Percentiles rank a stretch among this genome's conserved stretches.
phyloP scores from a whole-genome alignment of 768 basidiomycete genomes.

The Suillus subluteus region DNA sequence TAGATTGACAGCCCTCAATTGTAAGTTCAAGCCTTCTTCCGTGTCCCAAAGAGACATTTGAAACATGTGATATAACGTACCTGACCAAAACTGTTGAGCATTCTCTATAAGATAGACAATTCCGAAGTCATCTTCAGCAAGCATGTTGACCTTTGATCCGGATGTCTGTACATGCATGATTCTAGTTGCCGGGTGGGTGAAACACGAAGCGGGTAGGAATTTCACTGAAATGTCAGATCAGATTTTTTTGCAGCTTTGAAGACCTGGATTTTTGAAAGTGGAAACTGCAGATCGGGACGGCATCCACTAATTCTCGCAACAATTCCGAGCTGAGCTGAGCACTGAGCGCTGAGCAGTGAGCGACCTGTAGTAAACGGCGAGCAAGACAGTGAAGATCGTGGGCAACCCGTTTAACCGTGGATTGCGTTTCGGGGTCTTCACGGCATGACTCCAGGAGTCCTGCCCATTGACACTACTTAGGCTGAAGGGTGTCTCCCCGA shows the following conservation, averaged over 20 bases:
- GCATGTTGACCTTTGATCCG: slow-evolving; percentile 22
- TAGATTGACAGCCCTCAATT: slow-evolving; percentile 3
- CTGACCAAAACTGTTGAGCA: slow-evolving; percentile 90
- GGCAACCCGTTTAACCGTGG: background rate
- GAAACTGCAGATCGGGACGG: background rate
- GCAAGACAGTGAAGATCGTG: background rate
- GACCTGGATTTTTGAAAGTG: background rate
- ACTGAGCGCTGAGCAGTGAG: background rate
- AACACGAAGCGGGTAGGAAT: slow-evolving; percentile 13
- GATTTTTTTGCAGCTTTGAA: background rate
- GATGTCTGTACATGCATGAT: slow-evolving; percentile 22
- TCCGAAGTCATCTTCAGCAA: slow-evolving; percentile 66
- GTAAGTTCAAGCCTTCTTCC: slow-evolving; percentile 13
- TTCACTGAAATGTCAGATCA: slow-evolving; percentile 7
- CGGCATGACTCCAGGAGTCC: background rate
- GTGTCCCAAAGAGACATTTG: slow-evolving; percentile 11
- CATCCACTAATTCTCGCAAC: background rate
- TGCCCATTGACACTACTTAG: background rate
- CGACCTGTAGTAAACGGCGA: background rate
- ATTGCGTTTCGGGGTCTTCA: slow-evolving; percentile 6
- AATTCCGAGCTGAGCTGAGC: background rate
- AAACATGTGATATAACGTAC: slow-evolving; percentile 46
- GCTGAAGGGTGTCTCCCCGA: too few relatives aligned
- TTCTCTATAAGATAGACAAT: slow-evolving; percentile 83
- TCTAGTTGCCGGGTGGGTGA: slow-evolving; percentile 3